Percentiles rank a stretch among this genome's conserved stretches.
Evolutionary conservation across 2,329 filamentous ascomycete genomes (phyloP).

Genomic region (Myriosclerotinia curreyana): DNA sequence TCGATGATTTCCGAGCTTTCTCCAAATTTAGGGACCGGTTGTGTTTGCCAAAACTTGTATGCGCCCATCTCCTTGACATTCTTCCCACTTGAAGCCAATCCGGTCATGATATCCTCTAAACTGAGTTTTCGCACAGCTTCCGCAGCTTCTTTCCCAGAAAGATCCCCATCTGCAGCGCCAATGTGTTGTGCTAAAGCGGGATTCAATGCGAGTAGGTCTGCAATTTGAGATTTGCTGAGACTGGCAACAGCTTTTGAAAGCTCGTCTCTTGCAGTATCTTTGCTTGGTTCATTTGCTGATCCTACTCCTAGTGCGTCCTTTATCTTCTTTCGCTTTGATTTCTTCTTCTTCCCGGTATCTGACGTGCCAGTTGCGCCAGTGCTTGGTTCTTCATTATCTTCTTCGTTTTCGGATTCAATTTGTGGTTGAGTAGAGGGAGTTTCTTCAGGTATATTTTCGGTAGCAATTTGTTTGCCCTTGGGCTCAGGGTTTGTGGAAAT

Average conservation of each 20-base stretch:
- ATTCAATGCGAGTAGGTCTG: conserved; percentile 68
- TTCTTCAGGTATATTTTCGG: conserved; percentile 27
- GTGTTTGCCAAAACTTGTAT: conserved; percentile 98
- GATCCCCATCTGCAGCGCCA: conserved; percentile 41
- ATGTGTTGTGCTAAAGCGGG: conserved; percentile 65
- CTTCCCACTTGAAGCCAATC: conserved; percentile 73
- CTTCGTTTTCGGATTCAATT: conserved; percentile 49
- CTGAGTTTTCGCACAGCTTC: conserved; percentile 60
- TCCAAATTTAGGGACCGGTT: conserved; percentile 86
- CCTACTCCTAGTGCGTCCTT: conserved; percentile 42
- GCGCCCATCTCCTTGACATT: conserved; percentile 94
- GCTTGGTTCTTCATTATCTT: conserved; percentile 39
- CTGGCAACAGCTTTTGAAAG: conserved; percentile 44
- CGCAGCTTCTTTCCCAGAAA: conserved; percentile 44
- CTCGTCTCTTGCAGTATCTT: conserved; percentile 47
- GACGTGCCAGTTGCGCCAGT: conserved; percentile 34
- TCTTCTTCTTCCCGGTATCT: conserved; percentile 52
- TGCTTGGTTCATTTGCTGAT: conserved; percentile 28
- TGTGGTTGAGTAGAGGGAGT: conserved; percentile 36
- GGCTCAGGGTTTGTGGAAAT: conserved; percentile 62
- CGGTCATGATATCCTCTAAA: conserved; percentile 70
- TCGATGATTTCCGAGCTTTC: conserved; percentile 54
- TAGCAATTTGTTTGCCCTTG: conserved; percentile 45
- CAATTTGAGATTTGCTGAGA: conserved; percentile 55
- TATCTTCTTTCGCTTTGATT: conserved; percentile 63